Base-by-base conservation (phyloP, 768 basidiomycete genomes). In the Boletus barrowsii region DNA sequence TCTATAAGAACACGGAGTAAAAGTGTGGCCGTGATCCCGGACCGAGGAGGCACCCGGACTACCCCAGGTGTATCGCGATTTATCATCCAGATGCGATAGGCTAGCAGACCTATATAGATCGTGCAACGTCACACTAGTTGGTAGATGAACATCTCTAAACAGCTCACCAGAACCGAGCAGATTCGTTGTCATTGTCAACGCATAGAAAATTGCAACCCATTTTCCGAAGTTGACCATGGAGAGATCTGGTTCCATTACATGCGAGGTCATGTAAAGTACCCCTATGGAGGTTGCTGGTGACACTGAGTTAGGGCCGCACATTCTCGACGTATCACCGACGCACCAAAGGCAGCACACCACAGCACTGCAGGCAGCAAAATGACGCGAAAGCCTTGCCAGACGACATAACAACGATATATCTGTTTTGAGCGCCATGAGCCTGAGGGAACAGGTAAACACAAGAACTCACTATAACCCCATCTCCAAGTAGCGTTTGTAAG, bases 391-490 rank as follows among this genome's bases (percentile, higher is more conserved):
- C 54, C 30, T 55, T 61, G 57, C 63, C 66, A 65, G 22, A 57
- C 61, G 18, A 57, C 26, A 37, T 60, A 61, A 36, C 65, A 67
- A 22, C 66, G 65, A 44, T 67, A 68, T 49, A 65, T 57, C 61
- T 63, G 10, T 42, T 33, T 33, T 24, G 14, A 30, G 24, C 10
- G 5, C 24, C 7, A 15, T 17, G 59, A 42, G 52, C 44, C 3
- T n/a, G 37, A 40, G 20, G 10, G 13, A 15, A 51, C 10, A 5
- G 5, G 15, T 6, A 10, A 32, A 10, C 10, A 36, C 32, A 42
- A n/a, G 18, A 22, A 43, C 41, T n/a, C 6, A 63, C 61, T 48
- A 53, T 35, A 29, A 66, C 54, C 3, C 53, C 64, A 49, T 65
- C 64, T 20, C 61, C 58, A 17, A 65, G 49, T 11, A 66, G 35